A percentile compares a stretch with the other conserved stretches of the same genome.
These are phyloP conservation scores for Fusarium keratoplasticum DNA, from an alignment of 2,329 filamentous ascomycete species.

Conservation along the genomic window DNA sequence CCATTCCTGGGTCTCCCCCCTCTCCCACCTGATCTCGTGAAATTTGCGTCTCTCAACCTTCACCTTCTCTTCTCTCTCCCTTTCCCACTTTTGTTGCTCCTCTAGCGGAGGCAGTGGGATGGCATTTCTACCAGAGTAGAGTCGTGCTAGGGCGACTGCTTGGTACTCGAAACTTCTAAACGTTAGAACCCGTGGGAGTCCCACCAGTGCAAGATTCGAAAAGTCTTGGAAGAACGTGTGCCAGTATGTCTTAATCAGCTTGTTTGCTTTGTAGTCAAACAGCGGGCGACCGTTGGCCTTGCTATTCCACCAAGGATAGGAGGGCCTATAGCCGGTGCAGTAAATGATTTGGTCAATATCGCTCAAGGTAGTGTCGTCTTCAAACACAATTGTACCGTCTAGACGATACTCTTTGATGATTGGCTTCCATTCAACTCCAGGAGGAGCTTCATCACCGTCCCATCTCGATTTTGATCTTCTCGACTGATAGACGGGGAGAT, in stretches of 20 bases:
- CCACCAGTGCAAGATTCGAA: slow-evolving; percentile 62
- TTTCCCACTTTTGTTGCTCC: slow-evolving; percentile 61
- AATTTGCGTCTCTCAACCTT: slow-evolving; percentile 55
- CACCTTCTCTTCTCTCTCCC: slow-evolving; percentile 48
- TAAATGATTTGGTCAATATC: slow-evolving; percentile 56
- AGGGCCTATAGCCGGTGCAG: slow-evolving; percentile 57
- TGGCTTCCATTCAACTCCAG: slow-evolving; percentile 65
- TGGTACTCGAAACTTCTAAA: slow-evolving; percentile 69
- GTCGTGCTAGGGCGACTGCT: slow-evolving; percentile 62
- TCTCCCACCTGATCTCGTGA: slow-evolving; percentile 65
- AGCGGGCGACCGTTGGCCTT: slow-evolving; percentile 57
- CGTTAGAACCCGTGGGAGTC: slow-evolving; percentile 62
- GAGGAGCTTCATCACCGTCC: slow-evolving; percentile 60
- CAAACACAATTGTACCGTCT: slow-evolving; percentile 58
- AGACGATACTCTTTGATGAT: slow-evolving; percentile 58
- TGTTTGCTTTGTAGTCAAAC: slow-evolving; percentile 61
- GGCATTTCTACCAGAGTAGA: slow-evolving; percentile 57
- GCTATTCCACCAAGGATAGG: slow-evolving; percentile 63
- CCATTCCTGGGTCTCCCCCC: slow-evolving; percentile 62
- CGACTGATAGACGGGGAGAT: slow-evolving; percentile 63
- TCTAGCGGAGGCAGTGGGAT: slow-evolving; percentile 51
- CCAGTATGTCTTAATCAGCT: slow-evolving; percentile 59
- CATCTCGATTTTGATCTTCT: slow-evolving; percentile 61
- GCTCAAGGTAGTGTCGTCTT: slow-evolving; percentile 50
- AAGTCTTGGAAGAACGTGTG: slow-evolving; percentile 65